These are phyloP conservation scores for Sungouiella blattae DNA, from an alignment of 805 yeast species.

Conservation along the genomic window DNA sequence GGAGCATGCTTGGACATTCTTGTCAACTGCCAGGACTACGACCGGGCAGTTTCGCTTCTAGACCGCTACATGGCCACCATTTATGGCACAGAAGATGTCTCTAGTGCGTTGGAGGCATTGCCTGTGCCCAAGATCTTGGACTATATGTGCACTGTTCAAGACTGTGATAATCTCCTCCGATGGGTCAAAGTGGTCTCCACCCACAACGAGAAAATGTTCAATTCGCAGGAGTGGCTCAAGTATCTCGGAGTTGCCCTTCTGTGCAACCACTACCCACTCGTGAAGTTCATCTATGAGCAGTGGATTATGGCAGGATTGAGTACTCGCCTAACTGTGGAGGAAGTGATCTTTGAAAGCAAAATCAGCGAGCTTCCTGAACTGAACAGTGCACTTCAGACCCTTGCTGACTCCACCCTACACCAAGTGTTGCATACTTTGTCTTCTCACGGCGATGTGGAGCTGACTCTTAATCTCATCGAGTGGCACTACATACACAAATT, in stretches of 20 bases:
- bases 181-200: conserved; percentile 7
- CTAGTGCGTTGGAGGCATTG: conserved; percentile 8
- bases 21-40: conserved; percentile 21
- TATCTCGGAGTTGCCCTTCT: conserved; percentile 22
- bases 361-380: neutral
- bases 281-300: conserved; percentile 24
- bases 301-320: conserved; percentile 28
- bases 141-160: conserved; percentile 15
- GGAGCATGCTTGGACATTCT: conserved; percentile 20
- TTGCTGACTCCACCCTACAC: conserved; percentile 21
- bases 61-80: conserved; percentile 10
- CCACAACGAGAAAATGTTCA: neutral
- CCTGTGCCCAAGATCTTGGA: conserved; percentile 20
- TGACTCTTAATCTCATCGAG: conserved; percentile 33
- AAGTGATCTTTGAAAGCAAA: conserved; percentile 17
- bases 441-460: conserved; percentile 34
- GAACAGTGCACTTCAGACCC: conserved; percentile 13
- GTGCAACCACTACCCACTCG: conserved; percentile 24
- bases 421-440: conserved; percentile 30
- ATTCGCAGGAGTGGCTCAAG: conserved; percentile 18
- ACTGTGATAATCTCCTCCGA: conserved; percentile 19
- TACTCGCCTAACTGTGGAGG: conserved; percentile 20
- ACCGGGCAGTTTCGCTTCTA: conserved; percentile 18
- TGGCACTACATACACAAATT: conserved; percentile 32
- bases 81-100: conserved; percentile 9